phyloP scores from a whole-genome alignment of 2,329 filamentous ascomycete genomes.

The Coleophoma crateriformis region DNA sequence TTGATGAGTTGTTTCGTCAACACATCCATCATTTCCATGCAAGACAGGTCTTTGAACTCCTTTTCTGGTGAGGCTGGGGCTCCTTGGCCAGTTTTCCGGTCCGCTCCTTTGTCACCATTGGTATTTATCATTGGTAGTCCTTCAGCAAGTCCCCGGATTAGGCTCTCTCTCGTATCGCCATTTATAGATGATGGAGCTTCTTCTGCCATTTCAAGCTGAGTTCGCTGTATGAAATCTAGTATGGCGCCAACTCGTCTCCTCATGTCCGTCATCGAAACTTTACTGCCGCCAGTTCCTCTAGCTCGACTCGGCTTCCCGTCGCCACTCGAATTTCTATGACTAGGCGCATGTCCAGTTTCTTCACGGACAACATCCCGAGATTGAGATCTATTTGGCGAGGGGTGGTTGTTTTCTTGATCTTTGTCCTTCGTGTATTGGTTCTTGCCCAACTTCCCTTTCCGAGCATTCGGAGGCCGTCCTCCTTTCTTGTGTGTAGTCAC shows the following conservation, averaged over 20 bases:
- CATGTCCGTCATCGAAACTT: constrained; percentile 83
- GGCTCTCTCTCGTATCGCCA: constrained; percentile 30
- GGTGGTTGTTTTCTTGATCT: constrained; percentile 46
- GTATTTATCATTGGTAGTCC: constrained; percentile 27
- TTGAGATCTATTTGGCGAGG: constrained; percentile 48
- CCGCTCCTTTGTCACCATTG: constrained; percentile 28
- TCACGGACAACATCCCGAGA: constrained; percentile 34
- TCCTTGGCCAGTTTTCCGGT: constrained; percentile 26
- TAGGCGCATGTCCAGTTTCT: constrained; percentile 43
- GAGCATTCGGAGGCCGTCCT: constrained; percentile 56
- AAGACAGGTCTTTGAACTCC: constrained; percentile 67
- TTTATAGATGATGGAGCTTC: constrained; percentile 41
- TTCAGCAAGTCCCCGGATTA: constrained; percentile 26
- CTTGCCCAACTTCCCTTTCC: constrained; percentile 62
- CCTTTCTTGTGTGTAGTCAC: constrained; percentile 55
- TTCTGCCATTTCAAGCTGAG: constrained; percentile 79
- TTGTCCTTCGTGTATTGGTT: constrained; percentile 81
- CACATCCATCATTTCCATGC: constrained; percentile 33
- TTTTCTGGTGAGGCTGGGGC: constrained; percentile 24
- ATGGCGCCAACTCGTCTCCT: constrained; percentile 78
- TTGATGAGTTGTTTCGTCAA: constrained; percentile 32
- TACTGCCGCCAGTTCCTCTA: constrained; percentile 38
- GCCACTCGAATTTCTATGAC: constrained; percentile 28
- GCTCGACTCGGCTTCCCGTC: constrained; percentile 23
- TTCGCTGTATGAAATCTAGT: constrained; percentile 83